phyloP scores from a whole-genome alignment of 2,329 filamentous ascomycete genomes.

The Zymoseptoria crescenta region DNA sequence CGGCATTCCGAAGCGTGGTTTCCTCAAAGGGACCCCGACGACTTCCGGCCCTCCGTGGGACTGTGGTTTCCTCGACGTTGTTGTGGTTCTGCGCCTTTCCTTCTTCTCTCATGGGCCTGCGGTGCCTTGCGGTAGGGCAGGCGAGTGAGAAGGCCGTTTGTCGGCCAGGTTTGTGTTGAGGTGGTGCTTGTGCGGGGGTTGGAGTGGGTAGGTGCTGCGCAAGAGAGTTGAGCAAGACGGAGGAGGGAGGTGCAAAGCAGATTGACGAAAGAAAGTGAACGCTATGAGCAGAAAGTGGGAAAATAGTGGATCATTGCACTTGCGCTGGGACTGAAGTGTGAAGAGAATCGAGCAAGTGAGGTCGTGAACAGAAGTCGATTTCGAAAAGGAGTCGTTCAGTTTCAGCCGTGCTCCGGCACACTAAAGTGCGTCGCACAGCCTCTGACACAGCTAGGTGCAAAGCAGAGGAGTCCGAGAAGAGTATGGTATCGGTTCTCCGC shows the following conservation, averaged over 20 bases:
- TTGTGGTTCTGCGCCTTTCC: conserved; percentile 23
- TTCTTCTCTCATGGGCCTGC: conserved; percentile 22
- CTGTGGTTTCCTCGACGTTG: not conserved
- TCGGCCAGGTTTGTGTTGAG: conserved; percentile 10
- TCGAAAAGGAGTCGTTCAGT: not conserved
- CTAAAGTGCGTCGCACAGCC: not conserved
- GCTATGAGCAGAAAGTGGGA: too few species aligned
- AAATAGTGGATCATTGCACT: not conserved
- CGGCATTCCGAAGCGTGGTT: conserved; percentile 29
- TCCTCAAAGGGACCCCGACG: conserved; percentile 29
- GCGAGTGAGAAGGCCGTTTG: conserved; percentile 26
- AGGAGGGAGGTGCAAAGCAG: not conserved
- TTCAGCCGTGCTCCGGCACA: not conserved
- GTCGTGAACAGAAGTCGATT: not conserved
- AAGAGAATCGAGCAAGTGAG: not conserved
- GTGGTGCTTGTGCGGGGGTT: not conserved
- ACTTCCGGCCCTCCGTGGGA: conserved; percentile 6
- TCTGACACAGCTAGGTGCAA: not conserved
- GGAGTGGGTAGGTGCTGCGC: not conserved
- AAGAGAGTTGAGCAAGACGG: not conserved
- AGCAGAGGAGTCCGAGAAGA: not conserved
- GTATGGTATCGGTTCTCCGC: too few species aligned
- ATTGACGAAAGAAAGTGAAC: not conserved
- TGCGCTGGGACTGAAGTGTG: not conserved
- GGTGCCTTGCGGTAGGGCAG: conserved; percentile 13